Evolutionary conservation across 192 early-diverging fungal genomes (phyloP), one percentile per base, ranked within the genome.

Genomic region (Entomortierella beljakovae): DNA sequence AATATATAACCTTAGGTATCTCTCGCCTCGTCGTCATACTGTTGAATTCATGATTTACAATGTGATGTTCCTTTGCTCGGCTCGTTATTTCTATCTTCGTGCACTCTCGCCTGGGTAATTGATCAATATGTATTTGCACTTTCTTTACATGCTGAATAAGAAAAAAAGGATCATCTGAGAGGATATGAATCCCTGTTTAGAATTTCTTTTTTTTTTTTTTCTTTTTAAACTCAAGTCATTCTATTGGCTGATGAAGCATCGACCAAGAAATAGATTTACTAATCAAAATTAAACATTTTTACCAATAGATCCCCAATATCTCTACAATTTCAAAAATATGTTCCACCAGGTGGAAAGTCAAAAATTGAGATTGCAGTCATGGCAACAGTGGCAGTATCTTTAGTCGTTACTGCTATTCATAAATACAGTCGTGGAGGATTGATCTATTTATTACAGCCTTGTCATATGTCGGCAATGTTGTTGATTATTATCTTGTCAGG

Each of bases 391-490:
- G 35, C 76, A 1, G 56, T 62, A 15, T 87, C 87, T 1, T 61
- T 87, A 18, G 32, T 68, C 40, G 58, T 82, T 28, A 86, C 86
- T 0, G 54, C 74, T 6, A 34, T 49, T 18, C 87, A 88, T 11
- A 88, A 88, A 51, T 70, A 79, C 37, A 42, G 67, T 2, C 70
- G 82, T 3, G 71, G 70, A 25, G 85, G 82, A 22, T 22, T 77
- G 35, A 8, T 87, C 5, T 88, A 74, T 58, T 35, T 88, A 70
- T 58, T 88, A n/a, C 87, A 88, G 48, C 87, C 87, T 1, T 88
- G 87, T 64, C 87, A 88, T 62, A 81, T 88, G 82, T 86, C 80
- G 25, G 82, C 82, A 10, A 69, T 82, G 40, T 22, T 85, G 35
- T 50, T 88, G 56, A 70, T 88, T 40, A 9, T 65, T 22, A 82